A percentile compares a stretch with the other conserved stretches of the same genome.
Conservation (phyloP, 371 early-diverging fungal genomes). For the Globomyces sp. region DNA sequence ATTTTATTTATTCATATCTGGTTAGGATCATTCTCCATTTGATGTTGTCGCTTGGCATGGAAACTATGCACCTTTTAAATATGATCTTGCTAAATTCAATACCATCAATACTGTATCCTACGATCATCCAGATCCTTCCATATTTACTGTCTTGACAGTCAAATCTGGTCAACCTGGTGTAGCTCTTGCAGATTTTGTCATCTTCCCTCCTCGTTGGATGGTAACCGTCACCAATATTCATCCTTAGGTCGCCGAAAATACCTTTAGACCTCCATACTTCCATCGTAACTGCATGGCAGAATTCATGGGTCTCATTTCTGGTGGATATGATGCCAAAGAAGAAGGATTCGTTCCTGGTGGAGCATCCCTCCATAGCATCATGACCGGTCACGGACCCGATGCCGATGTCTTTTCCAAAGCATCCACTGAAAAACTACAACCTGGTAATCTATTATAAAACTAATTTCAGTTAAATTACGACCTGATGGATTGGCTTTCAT, state of each 20-base stretch:
- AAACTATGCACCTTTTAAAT: slow-evolving; percentile 96
- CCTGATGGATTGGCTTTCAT: slow-evolving; percentile 85
- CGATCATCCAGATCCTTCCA: slow-evolving; percentile 94
- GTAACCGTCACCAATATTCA: slow-evolving; percentile 38
- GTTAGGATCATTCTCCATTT: slow-evolving; percentile 78
- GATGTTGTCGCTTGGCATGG: slow-evolving; percentile 98
- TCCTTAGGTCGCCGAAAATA: slow-evolving; percentile 62
- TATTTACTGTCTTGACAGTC: slow-evolving; percentile 92
- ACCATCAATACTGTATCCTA: slow-evolving; percentile 86
- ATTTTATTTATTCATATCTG: background rate
- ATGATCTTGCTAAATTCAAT: slow-evolving; percentile 81
- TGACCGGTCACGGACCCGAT: slow-evolving; percentile 94
- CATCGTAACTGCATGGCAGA: slow-evolving; percentile 88
- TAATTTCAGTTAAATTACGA: slow-evolving; percentile 74
- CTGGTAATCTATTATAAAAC: slow-evolving; percentile 60
- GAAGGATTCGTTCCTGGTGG: slow-evolving; percentile 91
- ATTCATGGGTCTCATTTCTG: slow-evolving; percentile 94
- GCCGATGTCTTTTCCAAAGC: slow-evolving; percentile 77
- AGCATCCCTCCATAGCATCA: slow-evolving; percentile 72
- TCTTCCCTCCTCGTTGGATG: slow-evolving; percentile 97
- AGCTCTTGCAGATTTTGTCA: slow-evolving; percentile 94
- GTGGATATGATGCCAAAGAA: slow-evolving; percentile 91
- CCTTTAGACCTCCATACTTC: slow-evolving; percentile 92
- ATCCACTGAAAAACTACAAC: slow-evolving; percentile 67
- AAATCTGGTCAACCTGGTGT: slow-evolving; percentile 85